phyloP scores from a whole-genome alignment of 345 rosid genomes.

The Euphorbia pulcherrima region DNA sequence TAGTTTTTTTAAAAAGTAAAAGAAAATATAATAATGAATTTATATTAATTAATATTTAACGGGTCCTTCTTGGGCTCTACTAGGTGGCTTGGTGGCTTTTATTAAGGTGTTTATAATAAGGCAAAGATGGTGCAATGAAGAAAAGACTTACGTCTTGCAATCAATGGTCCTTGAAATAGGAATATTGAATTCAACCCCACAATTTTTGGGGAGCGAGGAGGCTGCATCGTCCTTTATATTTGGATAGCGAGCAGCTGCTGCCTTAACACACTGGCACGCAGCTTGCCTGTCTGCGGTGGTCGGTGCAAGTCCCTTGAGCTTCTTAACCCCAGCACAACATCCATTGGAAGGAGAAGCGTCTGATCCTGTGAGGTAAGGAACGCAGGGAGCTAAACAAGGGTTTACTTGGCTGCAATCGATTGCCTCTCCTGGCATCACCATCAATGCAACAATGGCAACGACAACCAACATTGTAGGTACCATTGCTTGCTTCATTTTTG shows the following conservation, averaged over 20 bases:
- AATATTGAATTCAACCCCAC: background rate
- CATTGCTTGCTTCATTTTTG: background rate
- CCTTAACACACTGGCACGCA: conserved; percentile 3
- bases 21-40: too few relatives aligned
- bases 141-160: conserved; percentile 9
- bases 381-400: background rate
- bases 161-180: conserved; percentile 11
- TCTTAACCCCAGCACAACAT: conserved; percentile 17
- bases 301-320: conserved; percentile 7
- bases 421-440: background rate
- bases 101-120: too few relatives aligned
- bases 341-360: background rate
- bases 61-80: too few relatives aligned
- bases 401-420: background rate
- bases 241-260: background rate
- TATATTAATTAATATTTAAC: too few relatives aligned
- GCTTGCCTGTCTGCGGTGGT: conserved; percentile 13
- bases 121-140: background rate
- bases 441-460: background rate
- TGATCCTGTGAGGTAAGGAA: background rate
- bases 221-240: conserved; percentile 6
- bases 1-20: too few relatives aligned
- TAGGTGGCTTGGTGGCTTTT: too few relatives aligned
- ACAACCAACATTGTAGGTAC: background rate
- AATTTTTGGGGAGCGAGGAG: conserved; percentile 15